Evolutionary conservation across 257 asterid genomes (phyloP).

Genomic region (Salvia hispanica): DNA sequence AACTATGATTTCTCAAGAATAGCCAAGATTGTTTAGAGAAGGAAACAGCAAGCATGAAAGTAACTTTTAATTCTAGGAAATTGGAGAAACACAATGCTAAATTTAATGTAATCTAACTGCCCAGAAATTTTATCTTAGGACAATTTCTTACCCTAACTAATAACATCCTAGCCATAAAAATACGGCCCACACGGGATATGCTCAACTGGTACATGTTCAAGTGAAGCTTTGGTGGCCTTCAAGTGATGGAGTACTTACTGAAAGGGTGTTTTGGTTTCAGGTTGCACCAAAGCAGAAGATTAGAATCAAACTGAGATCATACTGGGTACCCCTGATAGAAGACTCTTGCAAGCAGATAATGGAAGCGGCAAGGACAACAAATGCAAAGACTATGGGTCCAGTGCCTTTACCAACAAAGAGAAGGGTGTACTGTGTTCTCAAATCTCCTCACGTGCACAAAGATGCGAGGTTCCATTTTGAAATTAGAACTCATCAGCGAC

Average conservation of each 20-base stretch:
- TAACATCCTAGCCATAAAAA: too few relatives aligned
- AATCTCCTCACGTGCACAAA: conserved; percentile 96
- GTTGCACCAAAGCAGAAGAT: conserved; percentile 91
- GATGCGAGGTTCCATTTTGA: conserved; percentile 97
- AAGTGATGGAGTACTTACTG: conserved; percentile 1
- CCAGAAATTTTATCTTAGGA: too few relatives aligned
- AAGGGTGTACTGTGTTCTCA: conserved; percentile 79
- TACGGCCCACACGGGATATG: neutral
- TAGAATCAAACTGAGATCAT: conserved; percentile 85
- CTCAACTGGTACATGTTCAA: conserved; percentile 5
- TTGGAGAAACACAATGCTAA: too few relatives aligned
- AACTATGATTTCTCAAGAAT: neutral
- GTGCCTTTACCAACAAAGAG: conserved; percentile 93
- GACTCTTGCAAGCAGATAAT: conserved; percentile 96
- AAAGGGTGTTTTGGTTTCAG: conserved; percentile 41
- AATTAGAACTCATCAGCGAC: conserved; percentile 91
- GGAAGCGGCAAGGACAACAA: conserved; percentile 87
- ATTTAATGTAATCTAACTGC: too few relatives aligned
- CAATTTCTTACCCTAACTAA: too few relatives aligned
- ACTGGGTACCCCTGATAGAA: conserved; percentile 89
- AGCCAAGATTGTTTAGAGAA: too few relatives aligned
- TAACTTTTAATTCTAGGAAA: too few relatives aligned
- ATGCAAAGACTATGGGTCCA: conserved; percentile 94
- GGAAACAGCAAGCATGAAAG: too few relatives aligned
- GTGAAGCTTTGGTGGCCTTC: neutral